Percentiles rank a stretch among this genome's conserved stretches.
Evolutionary conservation across 192 early-diverging fungal species (phyloP).

Genomic region (Coemansia sp.): DNA sequence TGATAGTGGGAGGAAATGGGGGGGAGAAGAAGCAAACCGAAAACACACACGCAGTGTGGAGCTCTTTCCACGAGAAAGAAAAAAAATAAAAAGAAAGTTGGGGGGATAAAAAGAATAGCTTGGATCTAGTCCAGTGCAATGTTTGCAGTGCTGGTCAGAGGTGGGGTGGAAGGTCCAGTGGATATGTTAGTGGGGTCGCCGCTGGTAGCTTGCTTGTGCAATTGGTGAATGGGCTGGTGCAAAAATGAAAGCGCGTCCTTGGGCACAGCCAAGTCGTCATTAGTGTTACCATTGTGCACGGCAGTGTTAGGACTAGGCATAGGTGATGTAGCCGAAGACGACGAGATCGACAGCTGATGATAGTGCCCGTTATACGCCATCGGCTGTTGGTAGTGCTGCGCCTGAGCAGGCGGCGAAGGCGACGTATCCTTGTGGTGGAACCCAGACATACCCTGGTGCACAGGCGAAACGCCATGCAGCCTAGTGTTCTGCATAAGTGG

Average conservation of each 20-base stretch:
- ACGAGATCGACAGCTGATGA: constrained; percentile 32
- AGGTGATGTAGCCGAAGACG: constrained; percentile 44
- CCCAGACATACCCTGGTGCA: constrained; percentile 19
- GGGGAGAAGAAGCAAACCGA: not conserved
- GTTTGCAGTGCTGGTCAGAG: constrained; percentile 27
- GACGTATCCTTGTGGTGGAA: constrained; percentile 24
- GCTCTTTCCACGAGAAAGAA: not conserved
- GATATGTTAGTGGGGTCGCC: constrained; percentile 14
- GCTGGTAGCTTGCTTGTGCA: constrained; percentile 45
- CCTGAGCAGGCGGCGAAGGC: constrained; percentile 36
- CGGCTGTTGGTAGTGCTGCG: constrained; percentile 19
- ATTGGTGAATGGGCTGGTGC: constrained; percentile 55
- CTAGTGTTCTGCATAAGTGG: constrained; percentile 11
- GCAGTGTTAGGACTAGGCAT: constrained; percentile 43
- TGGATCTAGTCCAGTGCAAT: constrained; percentile 33
- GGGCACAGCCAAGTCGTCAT: constrained; percentile 22
- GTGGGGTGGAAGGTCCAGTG: constrained; percentile 34
- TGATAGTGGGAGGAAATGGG: not conserved
- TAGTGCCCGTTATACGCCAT: constrained; percentile 1
- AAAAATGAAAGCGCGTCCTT: constrained; percentile 53
- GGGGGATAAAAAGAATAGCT: no score
- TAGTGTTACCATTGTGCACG: not conserved
- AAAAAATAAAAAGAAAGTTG: not conserved
- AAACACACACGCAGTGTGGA: not conserved
- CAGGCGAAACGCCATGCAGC: constrained; percentile 25